Base-by-base conservation (phyloP, 257 asterid genomes). In the Jaltomata sinuosa region DNA sequence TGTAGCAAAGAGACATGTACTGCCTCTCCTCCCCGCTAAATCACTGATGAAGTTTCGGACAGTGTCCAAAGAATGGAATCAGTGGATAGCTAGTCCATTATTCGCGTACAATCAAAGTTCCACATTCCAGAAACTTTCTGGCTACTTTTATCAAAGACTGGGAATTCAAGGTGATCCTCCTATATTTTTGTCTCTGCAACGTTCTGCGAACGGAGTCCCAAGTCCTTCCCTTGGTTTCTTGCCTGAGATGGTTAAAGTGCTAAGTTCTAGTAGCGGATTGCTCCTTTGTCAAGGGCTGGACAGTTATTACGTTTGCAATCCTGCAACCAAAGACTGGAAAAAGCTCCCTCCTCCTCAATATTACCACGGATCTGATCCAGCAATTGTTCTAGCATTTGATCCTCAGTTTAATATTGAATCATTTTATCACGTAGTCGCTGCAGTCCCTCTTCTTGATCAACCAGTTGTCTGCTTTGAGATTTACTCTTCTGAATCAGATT, bases 21-120 rank as follows among this genome's bases (percentile, higher is more conserved):
- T 92, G 54, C 95, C 89, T n/a, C 76, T 74, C 47, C 95, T 92
- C 40, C 92, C 95, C 7, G 93, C 95, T 2, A 92, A 92, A 85
- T 6, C 88, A 83, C 88, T 90, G 1, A 3, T 27, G 45, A 74
- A 85, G 59, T 89, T 89, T 90, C 74, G 62, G 53, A 40, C 85
- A 3, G 93, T 92, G 25, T 90, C 95, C 5, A 90, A 80, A 83
- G 91, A 88, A 55, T 92, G 92, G 93, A 84, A 88, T 69, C 71
- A 27, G 29, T 55, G 93, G 90, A 86, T 89, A 36, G 83, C 32
- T 22, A 59, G 68, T 68, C 95, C 95, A 47, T 80, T 92, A 38
- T 57, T 90, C 4, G 86, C 90, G 15, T 82, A 85, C 85, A 79
- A 76, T 76, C 95, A 90, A 57, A 90, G 93, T 78, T 83, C 22